phyloP scores from a whole-genome alignment of 257 asterid species.

The Schizonepeta tenuifolia region DNA sequence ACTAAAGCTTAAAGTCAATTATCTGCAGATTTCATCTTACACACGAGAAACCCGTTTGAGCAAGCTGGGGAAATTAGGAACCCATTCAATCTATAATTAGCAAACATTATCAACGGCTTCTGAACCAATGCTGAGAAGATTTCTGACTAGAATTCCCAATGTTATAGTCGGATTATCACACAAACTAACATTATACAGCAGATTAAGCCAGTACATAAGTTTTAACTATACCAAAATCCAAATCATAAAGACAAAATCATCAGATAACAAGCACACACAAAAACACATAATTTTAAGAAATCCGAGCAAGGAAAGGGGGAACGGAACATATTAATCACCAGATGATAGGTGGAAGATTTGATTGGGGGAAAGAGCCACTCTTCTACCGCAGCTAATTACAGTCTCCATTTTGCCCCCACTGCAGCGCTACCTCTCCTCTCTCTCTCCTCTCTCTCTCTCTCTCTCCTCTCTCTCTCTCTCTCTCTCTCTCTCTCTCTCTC shows the following conservation, averaged over 20 bases:
- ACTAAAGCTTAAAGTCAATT: background rate
- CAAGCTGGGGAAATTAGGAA: background rate
- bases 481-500: conserved; percentile 4
- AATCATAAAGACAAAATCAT: background rate
- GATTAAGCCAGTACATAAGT: background rate
- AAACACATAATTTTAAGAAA: conserved; percentile 1
- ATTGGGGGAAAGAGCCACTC: conserved; percentile 66
- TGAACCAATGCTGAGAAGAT: background rate
- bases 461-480: conserved; percentile 7
- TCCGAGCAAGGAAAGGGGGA: background rate
- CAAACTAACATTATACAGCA: conserved; percentile 8
- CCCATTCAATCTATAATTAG: background rate
- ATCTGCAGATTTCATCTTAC: conserved; percentile 2
- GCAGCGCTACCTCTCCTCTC: conserved; percentile 27
- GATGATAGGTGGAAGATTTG: conserved; percentile 53
- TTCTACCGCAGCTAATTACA: conserved; percentile 61
- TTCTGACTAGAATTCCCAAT: background rate
- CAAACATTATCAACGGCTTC: background rate
- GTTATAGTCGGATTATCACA: background rate
- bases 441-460: background rate
- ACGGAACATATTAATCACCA: conserved; percentile 39
- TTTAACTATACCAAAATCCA: background rate
- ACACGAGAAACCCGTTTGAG: conserved; percentile 2
- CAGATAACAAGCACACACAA: background rate
- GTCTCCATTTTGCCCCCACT: conserved; percentile 56